These are phyloP conservation scores for Eucommia ulmoides DNA, from an alignment of 257 asterid genomes.

Conservation along the genomic window DNA sequence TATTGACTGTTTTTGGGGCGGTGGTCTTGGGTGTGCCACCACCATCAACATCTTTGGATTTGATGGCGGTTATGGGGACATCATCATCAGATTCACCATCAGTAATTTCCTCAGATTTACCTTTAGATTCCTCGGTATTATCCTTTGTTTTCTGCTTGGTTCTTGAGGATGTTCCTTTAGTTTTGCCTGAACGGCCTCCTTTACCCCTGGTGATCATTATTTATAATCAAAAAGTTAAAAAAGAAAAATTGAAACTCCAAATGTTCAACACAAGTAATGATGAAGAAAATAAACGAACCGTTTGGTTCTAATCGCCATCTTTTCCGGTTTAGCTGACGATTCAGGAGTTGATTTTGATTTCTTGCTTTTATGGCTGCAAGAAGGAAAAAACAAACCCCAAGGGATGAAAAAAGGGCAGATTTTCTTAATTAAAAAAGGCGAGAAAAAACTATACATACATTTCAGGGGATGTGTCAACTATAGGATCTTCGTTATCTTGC, in stretches of 20 bases:
- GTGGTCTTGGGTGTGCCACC: constrained; percentile 34
- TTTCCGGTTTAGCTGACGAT: constrained; percentile 37
- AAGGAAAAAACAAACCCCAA: no score
- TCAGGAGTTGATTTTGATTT: constrained; percentile 35
- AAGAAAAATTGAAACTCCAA: no score
- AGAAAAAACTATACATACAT: constrained; percentile 36
- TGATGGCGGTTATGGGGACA: constrained; percentile 5
- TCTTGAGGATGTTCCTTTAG: constrained; percentile 32
- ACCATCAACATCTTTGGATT: constrained; percentile 37
- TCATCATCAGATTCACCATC: constrained; percentile 15
- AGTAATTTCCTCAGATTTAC: constrained; percentile 28
- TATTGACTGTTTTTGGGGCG: constrained; percentile 21
- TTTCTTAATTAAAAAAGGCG: no score
- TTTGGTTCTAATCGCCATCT: constrained; percentile 36
- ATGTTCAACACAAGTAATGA: not conserved
- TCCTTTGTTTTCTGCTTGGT: constrained; percentile 38
- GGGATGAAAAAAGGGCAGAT: no score
- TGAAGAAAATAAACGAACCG: constrained; percentile 29
- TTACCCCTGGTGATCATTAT: constrained; percentile 15
- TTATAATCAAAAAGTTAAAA: constrained; percentile 1
- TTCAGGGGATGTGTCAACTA: constrained; percentile 47
- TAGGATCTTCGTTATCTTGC: constrained; percentile 39
- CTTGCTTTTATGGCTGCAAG: no score
- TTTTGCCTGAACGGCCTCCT: constrained; percentile 32
- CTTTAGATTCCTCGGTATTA: constrained; percentile 26